A percentile compares a stretch with the other conserved stretches of the same genome.
Evolutionary conservation across 2,329 filamentous ascomycete species (phyloP).

Genomic region (Lojkania enalia): DNA sequence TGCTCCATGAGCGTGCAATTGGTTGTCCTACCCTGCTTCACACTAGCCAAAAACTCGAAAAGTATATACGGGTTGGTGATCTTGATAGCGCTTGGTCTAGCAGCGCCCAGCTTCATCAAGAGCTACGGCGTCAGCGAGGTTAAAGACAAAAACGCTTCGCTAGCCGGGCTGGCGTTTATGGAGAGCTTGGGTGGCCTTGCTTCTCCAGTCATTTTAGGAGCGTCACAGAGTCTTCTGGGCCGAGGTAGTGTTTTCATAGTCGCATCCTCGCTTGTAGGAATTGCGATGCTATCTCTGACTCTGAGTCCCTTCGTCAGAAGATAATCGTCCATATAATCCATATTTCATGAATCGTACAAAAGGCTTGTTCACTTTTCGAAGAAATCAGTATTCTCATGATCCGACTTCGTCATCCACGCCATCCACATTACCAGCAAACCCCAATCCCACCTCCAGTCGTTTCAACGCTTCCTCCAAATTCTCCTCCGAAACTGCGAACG

Average conservation of each 20-base stretch:
- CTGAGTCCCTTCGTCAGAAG: too few relatives aligned
- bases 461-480: constrained; percentile 17
- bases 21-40: constrained; percentile 1
- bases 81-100: constrained; percentile 9
- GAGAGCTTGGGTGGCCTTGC: constrained; percentile 12
- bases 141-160: constrained; percentile 1
- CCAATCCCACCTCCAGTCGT: background rate
- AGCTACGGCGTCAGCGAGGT: background rate
- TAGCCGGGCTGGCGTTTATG: constrained; percentile 13
- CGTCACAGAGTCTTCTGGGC: background rate
- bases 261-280: background rate
- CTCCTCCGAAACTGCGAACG: constrained; percentile 23
- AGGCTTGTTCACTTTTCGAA: too few relatives aligned
- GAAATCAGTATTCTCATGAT: too few relatives aligned
- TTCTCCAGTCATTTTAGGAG: constrained; percentile 10
- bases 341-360: too few relatives aligned
- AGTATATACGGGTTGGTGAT: constrained; percentile 8
- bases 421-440: too few relatives aligned
- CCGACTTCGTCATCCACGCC: too few relatives aligned
- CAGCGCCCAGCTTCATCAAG: constrained; percentile 13
- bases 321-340: too few relatives aligned
- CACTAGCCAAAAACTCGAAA: constrained; percentile 1
- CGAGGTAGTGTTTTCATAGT: background rate
- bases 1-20: constrained; percentile 7
- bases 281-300: background rate